phyloP scores from a whole-genome alignment of 2,329 filamentous ascomycete genomes.

The Penicillium carneum region DNA sequence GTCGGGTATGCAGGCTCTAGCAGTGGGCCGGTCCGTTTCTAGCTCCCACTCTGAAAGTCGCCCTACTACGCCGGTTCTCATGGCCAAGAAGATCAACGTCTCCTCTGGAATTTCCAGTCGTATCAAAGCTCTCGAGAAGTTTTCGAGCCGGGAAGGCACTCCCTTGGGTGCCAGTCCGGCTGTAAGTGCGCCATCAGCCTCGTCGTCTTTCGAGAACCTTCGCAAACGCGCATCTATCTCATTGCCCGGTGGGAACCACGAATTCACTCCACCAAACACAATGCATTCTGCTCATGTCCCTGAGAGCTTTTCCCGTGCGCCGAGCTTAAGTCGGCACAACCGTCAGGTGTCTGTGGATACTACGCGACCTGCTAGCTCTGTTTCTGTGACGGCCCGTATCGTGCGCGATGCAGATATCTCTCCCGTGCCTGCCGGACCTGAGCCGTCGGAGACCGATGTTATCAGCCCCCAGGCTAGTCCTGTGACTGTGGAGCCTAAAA shows the following conservation, averaged over 20 bases:
- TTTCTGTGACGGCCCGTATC: slow-evolving; percentile 88
- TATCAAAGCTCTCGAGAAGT: slow-evolving; percentile 89
- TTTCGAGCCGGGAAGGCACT: slow-evolving; percentile 61
- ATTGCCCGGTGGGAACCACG: slow-evolving; percentile 36
- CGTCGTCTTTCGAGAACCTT: slow-evolving; percentile 64
- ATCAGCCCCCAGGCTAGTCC: slow-evolving; percentile 62
- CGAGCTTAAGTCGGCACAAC: slow-evolving; percentile 42
- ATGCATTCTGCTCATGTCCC: slow-evolving; percentile 38
- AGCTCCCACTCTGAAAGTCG: slow-evolving; percentile 44
- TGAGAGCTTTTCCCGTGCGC: slow-evolving; percentile 41
- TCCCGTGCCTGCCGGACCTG: slow-evolving; percentile 40
- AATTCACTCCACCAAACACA: slow-evolving; percentile 35
- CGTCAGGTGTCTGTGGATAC: slow-evolving; percentile 35
- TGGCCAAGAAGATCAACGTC: slow-evolving; percentile 78
- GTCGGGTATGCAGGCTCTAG: slow-evolving; percentile 42
- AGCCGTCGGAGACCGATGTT: slow-evolving; percentile 41
- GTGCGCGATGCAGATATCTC: slow-evolving; percentile 67
- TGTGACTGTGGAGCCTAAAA: slow-evolving; percentile 71
- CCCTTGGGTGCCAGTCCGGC: slow-evolving; percentile 39
- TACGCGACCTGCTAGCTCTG: slow-evolving; percentile 65
- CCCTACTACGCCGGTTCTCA: slow-evolving; percentile 56
- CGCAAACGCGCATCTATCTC: slow-evolving; percentile 54
- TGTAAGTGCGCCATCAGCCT: slow-evolving; percentile 63
- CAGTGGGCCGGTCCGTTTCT: slow-evolving; percentile 50
- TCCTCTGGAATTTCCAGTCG: slow-evolving; percentile 91